Evolutionary conservation across 208 protist genomes (phyloP).

Genomic region (Leishmania turanica): DNA sequence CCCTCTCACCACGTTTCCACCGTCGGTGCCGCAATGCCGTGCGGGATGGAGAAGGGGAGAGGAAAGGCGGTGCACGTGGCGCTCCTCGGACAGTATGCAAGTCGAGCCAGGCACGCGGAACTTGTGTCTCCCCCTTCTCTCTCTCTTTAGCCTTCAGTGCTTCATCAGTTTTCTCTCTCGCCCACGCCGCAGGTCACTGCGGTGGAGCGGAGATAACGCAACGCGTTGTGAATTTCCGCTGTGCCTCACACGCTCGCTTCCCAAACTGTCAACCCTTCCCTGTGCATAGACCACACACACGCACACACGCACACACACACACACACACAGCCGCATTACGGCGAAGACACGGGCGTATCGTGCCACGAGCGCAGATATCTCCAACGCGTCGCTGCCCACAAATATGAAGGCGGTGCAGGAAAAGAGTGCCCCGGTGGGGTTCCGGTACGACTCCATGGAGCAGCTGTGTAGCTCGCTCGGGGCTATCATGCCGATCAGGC

Average conservation of each 20-base stretch:
- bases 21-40: background rate
- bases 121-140: background rate
- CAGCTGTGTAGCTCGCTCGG: constrained; percentile 59
- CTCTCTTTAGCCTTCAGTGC: background rate
- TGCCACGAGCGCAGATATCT: background rate
- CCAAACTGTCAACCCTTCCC: background rate
- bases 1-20: too few relatives aligned
- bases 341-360: background rate
- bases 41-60: background rate
- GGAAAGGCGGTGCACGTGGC: background rate
- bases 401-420: background rate
- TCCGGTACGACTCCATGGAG: constrained; percentile 36
- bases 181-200: background rate
- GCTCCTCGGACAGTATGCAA: background rate
- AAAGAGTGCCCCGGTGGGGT: constrained; percentile 9
- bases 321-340: background rate
- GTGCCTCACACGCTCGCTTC: background rate
- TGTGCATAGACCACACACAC: background rate
- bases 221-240: background rate
- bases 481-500: constrained; percentile 70
- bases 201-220: constrained; percentile 9
- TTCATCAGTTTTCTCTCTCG: background rate
- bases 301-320: background rate
- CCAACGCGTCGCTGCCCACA: background rate
- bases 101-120: background rate